Base-by-base conservation (phyloP, 768 basidiomycete genomes). In the Pisolithus microcarpus region DNA sequence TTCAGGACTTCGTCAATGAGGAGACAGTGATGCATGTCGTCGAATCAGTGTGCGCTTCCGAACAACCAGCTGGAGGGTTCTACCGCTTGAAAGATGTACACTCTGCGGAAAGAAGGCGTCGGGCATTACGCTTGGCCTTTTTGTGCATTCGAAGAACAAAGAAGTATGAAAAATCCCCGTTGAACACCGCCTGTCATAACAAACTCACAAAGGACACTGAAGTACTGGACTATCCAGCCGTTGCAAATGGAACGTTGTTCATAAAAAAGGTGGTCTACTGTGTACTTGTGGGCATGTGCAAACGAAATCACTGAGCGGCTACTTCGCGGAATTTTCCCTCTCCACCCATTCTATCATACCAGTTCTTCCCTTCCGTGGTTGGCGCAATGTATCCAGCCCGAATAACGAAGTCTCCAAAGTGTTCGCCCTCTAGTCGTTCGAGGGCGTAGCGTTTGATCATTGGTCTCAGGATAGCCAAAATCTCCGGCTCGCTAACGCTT, bases 381-480 rank as follows among this genome's bases (percentile, higher is more conserved):
- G 87, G 78, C 34, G 89, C 78, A 57, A 98, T 92, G 61, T 94
- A 92, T 40, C 94, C 92, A 24, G 82, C 86, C 43, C 95, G 78
- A 55, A 99, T 87, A 31, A 91, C 90, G 66, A 88, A 99, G 68
- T 98, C 96, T 30, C 96, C 96, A 61, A 99, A 98, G 51, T 74
- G 84, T 69, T 99, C 96, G 26, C 90, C 92, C 8, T 89, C 84
- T 4, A 75, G 70, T 43, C 95, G 77, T 67, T 97, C 93, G 24
- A 87, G 72, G 0, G 95, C 91, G 65, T 92, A 99, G 51, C 79
- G 76, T 69, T 91, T 92, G 77, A 99, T 95, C 89, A 99, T 93
- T 0, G 93, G 94, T 51, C 66, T 60, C 21, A 98, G 80, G 56
- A 94, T 94, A 5, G 83, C 83, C 48, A 99, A 71, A 50, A 96